Evolutionary conservation across 129 eudicot species (phyloP).

Genomic region (Centaurea solstitialis): DNA sequence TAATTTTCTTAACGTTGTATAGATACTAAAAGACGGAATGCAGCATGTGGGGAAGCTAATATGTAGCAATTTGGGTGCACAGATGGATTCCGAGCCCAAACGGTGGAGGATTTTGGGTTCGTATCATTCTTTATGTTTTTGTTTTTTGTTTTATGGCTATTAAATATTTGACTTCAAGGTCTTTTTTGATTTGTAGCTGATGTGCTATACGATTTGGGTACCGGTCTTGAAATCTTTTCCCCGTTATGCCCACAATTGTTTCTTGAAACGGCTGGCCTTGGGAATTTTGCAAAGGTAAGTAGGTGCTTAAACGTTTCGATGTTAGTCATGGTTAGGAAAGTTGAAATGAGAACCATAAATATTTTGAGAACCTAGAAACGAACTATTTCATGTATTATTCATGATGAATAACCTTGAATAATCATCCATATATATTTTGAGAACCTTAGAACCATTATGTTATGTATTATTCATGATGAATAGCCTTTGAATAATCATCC

Average conservation of each 20-base stretch:
- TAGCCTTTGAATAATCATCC: too few species aligned
- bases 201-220: constrained; percentile 86
- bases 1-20: constrained; percentile 15
- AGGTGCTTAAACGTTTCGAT: neutral
- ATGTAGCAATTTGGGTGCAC: constrained; percentile 93
- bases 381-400: neutral
- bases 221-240: constrained; percentile 87
- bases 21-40: constrained; percentile 96
- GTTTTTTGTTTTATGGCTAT: neutral
- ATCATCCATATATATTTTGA: too few species aligned
- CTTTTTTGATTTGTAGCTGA: constrained; percentile 61
- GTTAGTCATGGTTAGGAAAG: neutral
- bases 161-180: neutral
- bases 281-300: constrained; percentile 91
- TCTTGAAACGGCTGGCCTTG: constrained; percentile 96
- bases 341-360: neutral
- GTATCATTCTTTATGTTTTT: neutral
- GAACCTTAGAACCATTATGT: too few species aligned
- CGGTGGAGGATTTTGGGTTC: constrained; percentile 91
- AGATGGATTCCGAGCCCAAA: constrained; percentile 97
- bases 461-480: too few species aligned
- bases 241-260: constrained; percentile 92
- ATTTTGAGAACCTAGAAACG: neutral
- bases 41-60: constrained; percentile 87
- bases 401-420: neutral